These are phyloP conservation scores for Dillenia suffruticosa DNA, from an alignment of 164 flowering plant genomes.

Conservation along the genomic window DNA sequence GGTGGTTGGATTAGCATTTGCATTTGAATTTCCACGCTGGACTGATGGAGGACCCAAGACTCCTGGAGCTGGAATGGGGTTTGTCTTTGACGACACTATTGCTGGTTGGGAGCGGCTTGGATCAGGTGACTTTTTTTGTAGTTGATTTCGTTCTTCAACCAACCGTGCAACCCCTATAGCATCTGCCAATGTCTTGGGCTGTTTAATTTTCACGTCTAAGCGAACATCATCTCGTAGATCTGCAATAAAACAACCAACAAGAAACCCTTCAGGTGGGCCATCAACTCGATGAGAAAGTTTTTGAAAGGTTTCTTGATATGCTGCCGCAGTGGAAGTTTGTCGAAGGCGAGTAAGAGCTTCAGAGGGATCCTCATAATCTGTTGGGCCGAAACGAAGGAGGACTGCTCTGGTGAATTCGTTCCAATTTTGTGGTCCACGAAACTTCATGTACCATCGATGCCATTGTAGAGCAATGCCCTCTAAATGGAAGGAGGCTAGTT, in stretches of 20 bases:
- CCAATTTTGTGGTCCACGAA: neutral
- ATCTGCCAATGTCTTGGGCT: constrained; percentile 2
- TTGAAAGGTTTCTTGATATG: neutral
- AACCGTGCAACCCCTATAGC: constrained; percentile 5
- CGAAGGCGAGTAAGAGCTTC: neutral
- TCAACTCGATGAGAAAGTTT: neutral
- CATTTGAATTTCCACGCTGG: neutral
- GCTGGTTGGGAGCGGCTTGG: neutral
- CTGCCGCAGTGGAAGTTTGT: neutral
- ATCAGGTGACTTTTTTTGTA: neutral
- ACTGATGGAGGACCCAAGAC: constrained; percentile 7
- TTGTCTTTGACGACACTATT: neutral
- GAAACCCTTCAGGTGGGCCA: neutral
- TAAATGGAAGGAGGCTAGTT: neutral
- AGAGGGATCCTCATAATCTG: neutral
- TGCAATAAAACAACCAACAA: constrained; percentile 6
- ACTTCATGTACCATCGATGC: neutral
- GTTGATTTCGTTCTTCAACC: constrained; percentile 1
- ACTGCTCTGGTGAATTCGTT: neutral
- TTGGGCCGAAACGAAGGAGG: neutral
- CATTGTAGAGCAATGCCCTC: constrained; percentile 1
- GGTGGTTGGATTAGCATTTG: neutral
- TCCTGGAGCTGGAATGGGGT: neutral
- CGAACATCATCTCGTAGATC: constrained; percentile 3
- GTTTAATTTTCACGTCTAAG: constrained; percentile 4